These are phyloP conservation scores for Plasmodium gaboni DNA, from an alignment of 169 alveolate genomes.

Conservation along the genomic window DNA sequence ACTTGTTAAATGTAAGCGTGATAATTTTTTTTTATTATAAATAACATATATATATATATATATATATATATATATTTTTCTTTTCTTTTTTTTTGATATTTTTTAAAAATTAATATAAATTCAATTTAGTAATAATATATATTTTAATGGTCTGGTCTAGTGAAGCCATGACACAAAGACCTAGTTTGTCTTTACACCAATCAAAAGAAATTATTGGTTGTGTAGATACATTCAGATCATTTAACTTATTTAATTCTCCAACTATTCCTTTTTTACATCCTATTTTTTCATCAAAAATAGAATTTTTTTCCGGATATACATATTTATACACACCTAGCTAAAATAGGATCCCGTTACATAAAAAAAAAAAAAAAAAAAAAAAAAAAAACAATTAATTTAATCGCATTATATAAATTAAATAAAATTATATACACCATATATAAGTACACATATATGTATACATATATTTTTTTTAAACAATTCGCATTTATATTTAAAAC, in stretches of 20 bases:
- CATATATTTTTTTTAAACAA: too few relatives aligned
- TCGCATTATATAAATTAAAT: too few relatives aligned
- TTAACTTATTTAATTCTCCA: constrained; percentile 92
- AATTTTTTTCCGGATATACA: constrained; percentile 85
- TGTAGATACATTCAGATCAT: constrained; percentile 90
- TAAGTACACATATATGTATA: not conserved
- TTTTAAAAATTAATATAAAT: constrained; percentile 37
- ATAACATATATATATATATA: not conserved
- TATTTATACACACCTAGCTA: constrained; percentile 91
- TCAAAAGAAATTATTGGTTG: constrained; percentile 94
- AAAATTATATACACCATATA: not conserved
- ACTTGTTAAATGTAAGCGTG: too few relatives aligned
- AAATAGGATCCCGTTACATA: constrained; percentile 74
- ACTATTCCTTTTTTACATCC: constrained; percentile 90
- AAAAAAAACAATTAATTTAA: not conserved
- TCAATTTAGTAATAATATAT: constrained; percentile 72
- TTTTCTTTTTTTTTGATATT: too few relatives aligned
- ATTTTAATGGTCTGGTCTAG: constrained; percentile 94
- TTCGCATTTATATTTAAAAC: too few relatives aligned
- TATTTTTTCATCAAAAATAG: constrained; percentile 69
- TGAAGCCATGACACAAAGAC: constrained; percentile 86
- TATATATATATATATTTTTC: not conserved
- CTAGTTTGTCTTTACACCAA: constrained; percentile 89
- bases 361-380: not conserved
- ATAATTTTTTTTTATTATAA: not conserved